Conservation (phyloP, 2,329 filamentous ascomycete genomes). For the Thielaviopsis punctulata region DNA sequence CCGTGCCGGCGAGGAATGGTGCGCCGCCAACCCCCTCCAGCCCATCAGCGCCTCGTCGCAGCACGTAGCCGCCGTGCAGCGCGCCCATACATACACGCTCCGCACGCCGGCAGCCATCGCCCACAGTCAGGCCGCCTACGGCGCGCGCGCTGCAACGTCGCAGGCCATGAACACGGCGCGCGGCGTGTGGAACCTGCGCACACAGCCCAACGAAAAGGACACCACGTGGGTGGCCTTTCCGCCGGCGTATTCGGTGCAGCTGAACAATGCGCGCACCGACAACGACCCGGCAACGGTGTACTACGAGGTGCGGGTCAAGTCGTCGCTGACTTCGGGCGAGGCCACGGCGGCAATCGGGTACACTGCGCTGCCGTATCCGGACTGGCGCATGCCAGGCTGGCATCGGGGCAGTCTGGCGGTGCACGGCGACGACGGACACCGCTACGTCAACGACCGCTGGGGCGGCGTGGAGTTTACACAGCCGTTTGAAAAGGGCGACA, state of each 20-base stretch:
- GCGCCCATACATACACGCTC: conserved; percentile 37
- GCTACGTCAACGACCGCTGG: conserved; percentile 58
- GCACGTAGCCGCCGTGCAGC: conserved; percentile 18
- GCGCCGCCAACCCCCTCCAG: conserved; percentile 39
- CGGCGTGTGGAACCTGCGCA: conserved; percentile 34
- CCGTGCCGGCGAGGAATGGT: conserved; percentile 50
- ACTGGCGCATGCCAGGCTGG: conserved; percentile 66
- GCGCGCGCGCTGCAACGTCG: conserved; percentile 28
- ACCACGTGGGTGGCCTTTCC: conserved; percentile 48
- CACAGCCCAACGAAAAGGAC: conserved; percentile 33
- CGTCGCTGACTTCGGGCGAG: conserved; percentile 23
- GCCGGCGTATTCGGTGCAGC: conserved; percentile 46
- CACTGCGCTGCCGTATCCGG: conserved; percentile 56
- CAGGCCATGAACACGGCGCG: conserved; percentile 21
- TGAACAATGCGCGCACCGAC: conserved; percentile 24
- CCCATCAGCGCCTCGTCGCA: conserved; percentile 28
- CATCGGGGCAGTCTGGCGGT: conserved; percentile 57
- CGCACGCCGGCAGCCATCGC: background rate
- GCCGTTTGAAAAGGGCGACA: conserved; percentile 47
- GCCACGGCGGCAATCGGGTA: conserved; percentile 49
- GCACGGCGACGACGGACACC: conserved; percentile 65
- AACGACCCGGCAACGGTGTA: conserved; percentile 42
- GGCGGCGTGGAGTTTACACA: conserved; percentile 53
- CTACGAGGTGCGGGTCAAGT: conserved; percentile 48
- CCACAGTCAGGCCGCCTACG: conserved; percentile 26